Base-by-base conservation (phyloP, 139 green algal genomes). In the Nannochloris sp. region DNA sequence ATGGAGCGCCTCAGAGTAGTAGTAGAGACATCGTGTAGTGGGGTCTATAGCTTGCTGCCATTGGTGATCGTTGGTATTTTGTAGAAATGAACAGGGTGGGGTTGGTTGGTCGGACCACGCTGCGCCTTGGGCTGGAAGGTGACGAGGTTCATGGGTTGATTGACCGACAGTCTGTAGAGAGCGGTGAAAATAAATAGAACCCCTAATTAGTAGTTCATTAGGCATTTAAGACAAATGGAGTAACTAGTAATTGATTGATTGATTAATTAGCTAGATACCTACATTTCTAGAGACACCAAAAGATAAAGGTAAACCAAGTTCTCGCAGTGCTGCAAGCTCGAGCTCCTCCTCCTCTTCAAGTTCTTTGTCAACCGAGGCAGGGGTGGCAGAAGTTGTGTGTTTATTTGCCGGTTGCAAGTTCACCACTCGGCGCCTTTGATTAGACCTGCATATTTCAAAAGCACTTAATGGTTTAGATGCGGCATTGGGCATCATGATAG, bases 11-110 rank as follows among this genome's bases (percentile, higher is more conserved):
- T 73, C 34, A 4, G 60, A 53, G 57, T 77, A 77, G 10, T 77
- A 77, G 9, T 77, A 77, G 15, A 59, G 67, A 27, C 45, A 35
- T 3, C 56, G 46, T 0, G 45, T 47, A 54, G 23, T 34, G 4
- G 65, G 39, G 19, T 77, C 70, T 35, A 47, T 67, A 3, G 70
- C 70, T 67, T 77, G 70, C 63, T 77, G 70, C 70, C 70, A 77
- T 27, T 45, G n/a, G n/a, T n/a, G n/a, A n/a, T n/a, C 63, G 56
- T 37, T 57, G 55, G 45, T 14, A 3, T 9, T 19, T 19, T 42
- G 9, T 7, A 31, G 4, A 5, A 46, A 19, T 19, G 19, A 9
- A 23, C 25, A 27, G 25, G 32, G 6, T 3, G 31, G 12, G 1
- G 4, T 34, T 33, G 10, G 27, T 4, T 23, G 12, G 2, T 1